Percentiles rank a stretch among this genome's conserved stretches.
Conservation (phyloP, 768 basidiomycete species). For the Lactarius hatsudake region DNA sequence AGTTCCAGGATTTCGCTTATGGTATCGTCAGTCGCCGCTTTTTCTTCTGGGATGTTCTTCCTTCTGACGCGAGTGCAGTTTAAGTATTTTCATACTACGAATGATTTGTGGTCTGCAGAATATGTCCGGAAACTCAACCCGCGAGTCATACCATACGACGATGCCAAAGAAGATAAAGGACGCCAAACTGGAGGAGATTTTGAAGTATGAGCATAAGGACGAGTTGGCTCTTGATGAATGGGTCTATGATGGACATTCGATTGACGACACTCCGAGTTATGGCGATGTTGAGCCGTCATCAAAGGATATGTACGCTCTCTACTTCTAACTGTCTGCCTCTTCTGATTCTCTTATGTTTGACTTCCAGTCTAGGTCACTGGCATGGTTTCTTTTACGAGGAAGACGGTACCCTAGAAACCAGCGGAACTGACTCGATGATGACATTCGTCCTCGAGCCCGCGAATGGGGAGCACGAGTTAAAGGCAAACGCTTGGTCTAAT, state of each 20-base stretch:
- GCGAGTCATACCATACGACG: not conserved
- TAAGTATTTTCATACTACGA: not conserved
- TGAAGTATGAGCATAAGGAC: conserved; percentile 3
- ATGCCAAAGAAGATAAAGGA: conserved; percentile 13
- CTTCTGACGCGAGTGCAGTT: conserved; percentile 12
- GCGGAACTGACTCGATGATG: conserved; percentile 10
- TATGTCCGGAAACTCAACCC: conserved; percentile 1
- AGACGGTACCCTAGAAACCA: not conserved
- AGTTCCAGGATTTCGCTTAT: conserved; percentile 29
- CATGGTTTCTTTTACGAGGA: conserved; percentile 18
- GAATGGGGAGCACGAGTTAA: conserved; percentile 13
- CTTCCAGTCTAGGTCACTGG: conserved; percentile 21
- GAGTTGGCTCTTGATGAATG: conserved; percentile 8
- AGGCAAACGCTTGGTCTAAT: conserved; percentile 16
- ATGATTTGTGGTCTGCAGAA: conserved; percentile 1
- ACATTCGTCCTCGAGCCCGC: conserved; percentile 16
- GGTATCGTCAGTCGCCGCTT: conserved; percentile 25
- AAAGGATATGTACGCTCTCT: conserved; percentile 11
- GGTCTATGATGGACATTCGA: conserved; percentile 21
- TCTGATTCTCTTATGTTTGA: not conserved
- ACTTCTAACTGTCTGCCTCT: not conserved
- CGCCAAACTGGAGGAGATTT: conserved; percentile 9
- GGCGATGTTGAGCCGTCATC: conserved; percentile 7
- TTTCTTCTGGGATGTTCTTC: not conserved
- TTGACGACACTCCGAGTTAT: conserved; percentile 3